Conservation (phyloP, 208 protist species). For the Porcisia deanei region DNA sequence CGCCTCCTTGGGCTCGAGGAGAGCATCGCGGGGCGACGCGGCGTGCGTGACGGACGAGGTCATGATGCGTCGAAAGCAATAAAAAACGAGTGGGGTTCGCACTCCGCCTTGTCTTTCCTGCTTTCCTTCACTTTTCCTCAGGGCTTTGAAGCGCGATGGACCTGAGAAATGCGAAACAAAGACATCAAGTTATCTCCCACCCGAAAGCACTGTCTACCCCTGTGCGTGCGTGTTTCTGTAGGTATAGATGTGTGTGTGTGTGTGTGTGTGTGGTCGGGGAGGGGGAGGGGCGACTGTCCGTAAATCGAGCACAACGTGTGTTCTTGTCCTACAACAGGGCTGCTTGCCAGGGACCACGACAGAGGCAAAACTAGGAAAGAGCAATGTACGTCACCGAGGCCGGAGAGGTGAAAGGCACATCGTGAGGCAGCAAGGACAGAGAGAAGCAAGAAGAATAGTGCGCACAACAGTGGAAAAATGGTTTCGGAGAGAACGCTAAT, state of each 20-base stretch:
- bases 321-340: too few species aligned
- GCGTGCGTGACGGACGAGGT: not conserved
- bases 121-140: not conserved
- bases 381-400: too few species aligned
- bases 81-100: not conserved
- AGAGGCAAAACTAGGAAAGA: not conserved
- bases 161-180: not conserved
- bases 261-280: not conserved
- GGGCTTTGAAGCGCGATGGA: not conserved
- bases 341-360: not conserved
- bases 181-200: not conserved
- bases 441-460: not conserved
- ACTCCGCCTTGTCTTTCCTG: too few species aligned
- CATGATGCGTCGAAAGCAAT: not conserved
- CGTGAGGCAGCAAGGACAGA: not conserved
- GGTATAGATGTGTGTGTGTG: not conserved
- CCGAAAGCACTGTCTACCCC: not conserved
- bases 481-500: too few species aligned
- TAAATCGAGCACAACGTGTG: too few species aligned
- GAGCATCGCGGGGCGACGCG: constrained; percentile 3
- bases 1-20: constrained; percentile 35
- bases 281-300: not conserved
- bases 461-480: too few species aligned
- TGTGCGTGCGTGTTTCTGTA: too few species aligned
- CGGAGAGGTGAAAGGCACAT: too few species aligned